Conservation (phyloP, 2,329 filamentous ascomycete species). For the Penicillium occitanis region DNA sequence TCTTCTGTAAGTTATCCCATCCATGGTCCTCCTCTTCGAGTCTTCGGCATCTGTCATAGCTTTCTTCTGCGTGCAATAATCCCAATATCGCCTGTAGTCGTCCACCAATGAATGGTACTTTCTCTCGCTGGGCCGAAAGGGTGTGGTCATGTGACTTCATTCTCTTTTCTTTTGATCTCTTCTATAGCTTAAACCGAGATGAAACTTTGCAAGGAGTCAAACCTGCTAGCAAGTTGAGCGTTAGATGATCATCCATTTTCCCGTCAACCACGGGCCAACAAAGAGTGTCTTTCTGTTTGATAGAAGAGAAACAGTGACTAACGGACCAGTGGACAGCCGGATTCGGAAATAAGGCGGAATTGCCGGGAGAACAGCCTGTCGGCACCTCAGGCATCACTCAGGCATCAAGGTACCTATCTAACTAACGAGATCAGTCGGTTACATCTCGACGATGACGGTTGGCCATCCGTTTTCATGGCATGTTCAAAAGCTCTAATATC, state of each 20-base stretch:
- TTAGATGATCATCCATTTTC: not conserved
- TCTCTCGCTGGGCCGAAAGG: not conserved
- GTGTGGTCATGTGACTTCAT: not conserved
- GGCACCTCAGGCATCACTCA: not conserved
- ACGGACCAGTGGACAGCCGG: not conserved
- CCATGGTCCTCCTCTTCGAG: not conserved
- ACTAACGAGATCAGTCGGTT: not conserved
- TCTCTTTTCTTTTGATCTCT: not conserved
- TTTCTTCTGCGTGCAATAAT: not conserved
- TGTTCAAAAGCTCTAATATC: not conserved
- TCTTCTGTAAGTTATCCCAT: not conserved
- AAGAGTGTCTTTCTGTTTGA: not conserved
- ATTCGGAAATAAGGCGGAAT: not conserved
- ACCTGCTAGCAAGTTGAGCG: not conserved
- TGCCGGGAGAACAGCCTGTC: not conserved
- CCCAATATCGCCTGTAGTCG: too few relatives aligned
- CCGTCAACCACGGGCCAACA: not conserved
- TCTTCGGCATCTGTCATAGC: not conserved
- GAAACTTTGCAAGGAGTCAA: not conserved
- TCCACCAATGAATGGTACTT: too few relatives aligned
- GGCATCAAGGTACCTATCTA: not conserved
- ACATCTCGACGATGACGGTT: not conserved
- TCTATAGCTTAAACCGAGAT: not conserved
- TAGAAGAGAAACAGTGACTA: not conserved
- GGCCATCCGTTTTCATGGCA: not conserved